Evolutionary conservation across 148 eudicot genomes (phyloP), one percentile per base, ranked within the genome.

Genomic region (Polygonum aviculare): DNA sequence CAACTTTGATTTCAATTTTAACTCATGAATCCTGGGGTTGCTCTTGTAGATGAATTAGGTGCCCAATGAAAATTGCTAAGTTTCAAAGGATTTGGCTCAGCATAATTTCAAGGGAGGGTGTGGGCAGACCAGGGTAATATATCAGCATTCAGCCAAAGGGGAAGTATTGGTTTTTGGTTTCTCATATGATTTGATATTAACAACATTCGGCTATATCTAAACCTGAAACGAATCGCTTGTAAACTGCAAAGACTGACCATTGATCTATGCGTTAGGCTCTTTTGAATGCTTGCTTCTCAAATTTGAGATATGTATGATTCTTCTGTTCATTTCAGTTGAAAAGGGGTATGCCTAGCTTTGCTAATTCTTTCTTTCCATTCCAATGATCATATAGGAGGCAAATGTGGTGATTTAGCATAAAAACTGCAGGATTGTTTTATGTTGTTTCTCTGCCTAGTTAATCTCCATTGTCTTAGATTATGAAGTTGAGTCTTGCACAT

Each of bases 201-300:
- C 19, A 67, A 67, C 72, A 67, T 67, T 67, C 8, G 45, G 36
- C 72, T 67, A 36, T 67, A 15, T 67, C 35, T 60, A 35, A 67
- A 67, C 72, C 15, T 62, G 16, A 62, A 62, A 62, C 45, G 11
- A 36, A 35, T 67, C 44, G 21, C 2, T 67, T 67, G 72, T 36
- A 67, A 67, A 15, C 72, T 67, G n/a, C 72, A 36, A 36, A 36
- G 72, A 67, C 72, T 35, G 44, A 67, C 14, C 41, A 67, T 67
- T 67, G 36, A 67, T 62, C 69, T 50, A 54, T 54, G 60, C 22
- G 21, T 54, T 14, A 60, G 33, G 69, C 12, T 60, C 69, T 67
- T 67, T 67, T 67, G 72, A 67, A 67, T 14, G 72, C 36, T 26
- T 26, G 31, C 38, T 18, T 16, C 21, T 60, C 12, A 9, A 22